phyloP scores from a whole-genome alignment of 352 stramenopile genomes.

The Phytophthora lateralis region DNA sequence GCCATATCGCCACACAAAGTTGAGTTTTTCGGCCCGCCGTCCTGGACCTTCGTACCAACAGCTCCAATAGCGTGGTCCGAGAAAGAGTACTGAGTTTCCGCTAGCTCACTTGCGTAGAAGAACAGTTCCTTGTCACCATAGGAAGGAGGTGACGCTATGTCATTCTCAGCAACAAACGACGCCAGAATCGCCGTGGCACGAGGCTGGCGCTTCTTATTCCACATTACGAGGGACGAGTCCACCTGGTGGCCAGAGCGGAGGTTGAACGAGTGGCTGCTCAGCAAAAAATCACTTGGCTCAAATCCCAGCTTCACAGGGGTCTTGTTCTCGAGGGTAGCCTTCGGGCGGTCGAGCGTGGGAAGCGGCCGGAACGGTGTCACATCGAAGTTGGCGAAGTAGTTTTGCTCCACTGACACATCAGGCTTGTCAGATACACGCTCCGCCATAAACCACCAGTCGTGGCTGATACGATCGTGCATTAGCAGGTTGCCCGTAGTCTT shows the following conservation, averaged over 20 bases:
- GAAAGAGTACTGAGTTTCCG: slow-evolving; percentile 49
- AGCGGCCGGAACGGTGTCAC: slow-evolving; percentile 30
- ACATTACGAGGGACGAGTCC: slow-evolving; percentile 56
- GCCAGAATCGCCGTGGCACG: slow-evolving; percentile 49
- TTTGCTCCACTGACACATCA: slow-evolving; percentile 29
- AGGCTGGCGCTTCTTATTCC: slow-evolving; percentile 47
- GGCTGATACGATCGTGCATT: slow-evolving; percentile 60
- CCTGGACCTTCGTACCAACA: slow-evolving; percentile 40
- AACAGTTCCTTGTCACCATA: slow-evolving; percentile 60
- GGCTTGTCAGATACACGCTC: slow-evolving; percentile 14
- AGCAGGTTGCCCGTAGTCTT: slow-evolving; percentile 55
- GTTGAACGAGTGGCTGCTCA: slow-evolving; percentile 44
- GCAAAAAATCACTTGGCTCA: slow-evolving; percentile 33
- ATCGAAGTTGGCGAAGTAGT: slow-evolving; percentile 38
- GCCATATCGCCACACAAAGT: slow-evolving; percentile 57
- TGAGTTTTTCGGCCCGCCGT: slow-evolving; percentile 31
- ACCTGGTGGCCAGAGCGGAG: slow-evolving; percentile 46
- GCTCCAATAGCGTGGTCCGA: slow-evolving; percentile 48
- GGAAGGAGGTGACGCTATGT: slow-evolving; percentile 35
- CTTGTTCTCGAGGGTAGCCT: slow-evolving; percentile 27
- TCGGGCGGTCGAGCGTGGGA: slow-evolving; percentile 23
- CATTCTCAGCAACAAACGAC: slow-evolving; percentile 40
- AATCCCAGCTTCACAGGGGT: slow-evolving; percentile 31
- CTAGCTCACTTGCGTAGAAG: slow-evolving; percentile 47
- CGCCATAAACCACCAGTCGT: slow-evolving; percentile 40